Percentiles rank a stretch among this genome's conserved stretches.
Evolutionary conservation across 495 filamentous ascomycete species (phyloP).

Genomic region (Podospora anserina): DNA sequence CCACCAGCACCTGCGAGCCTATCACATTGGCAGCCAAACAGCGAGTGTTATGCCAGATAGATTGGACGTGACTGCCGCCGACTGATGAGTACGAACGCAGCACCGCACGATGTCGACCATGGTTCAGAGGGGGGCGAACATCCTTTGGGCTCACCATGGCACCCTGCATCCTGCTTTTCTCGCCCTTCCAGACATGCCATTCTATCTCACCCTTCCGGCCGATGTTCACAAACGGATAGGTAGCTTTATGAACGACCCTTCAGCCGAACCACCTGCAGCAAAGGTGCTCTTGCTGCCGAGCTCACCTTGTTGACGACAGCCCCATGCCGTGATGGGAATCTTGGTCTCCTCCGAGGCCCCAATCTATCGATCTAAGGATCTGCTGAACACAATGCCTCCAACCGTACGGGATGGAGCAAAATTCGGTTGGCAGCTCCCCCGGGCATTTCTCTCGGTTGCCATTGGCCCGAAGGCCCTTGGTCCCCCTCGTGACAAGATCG

Average conservation of each 20-base stretch:
- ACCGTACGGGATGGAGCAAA: neutral
- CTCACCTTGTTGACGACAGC: neutral
- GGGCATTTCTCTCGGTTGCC: neutral
- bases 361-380: neutral
- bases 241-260: neutral
- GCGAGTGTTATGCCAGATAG: constrained; percentile 23
- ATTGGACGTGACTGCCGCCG: constrained; percentile 12
- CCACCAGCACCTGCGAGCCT: constrained; percentile 17
- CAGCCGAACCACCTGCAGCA: constrained; percentile 1
- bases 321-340: neutral
- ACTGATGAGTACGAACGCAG: neutral
- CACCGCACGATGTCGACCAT: neutral
- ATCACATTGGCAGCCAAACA: constrained; percentile 12
- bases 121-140: neutral
- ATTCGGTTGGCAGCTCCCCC: neutral
- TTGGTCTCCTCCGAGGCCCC: neutral
- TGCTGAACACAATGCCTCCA: neutral
- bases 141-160: neutral
- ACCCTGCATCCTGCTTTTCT: neutral
- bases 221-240: neutral
- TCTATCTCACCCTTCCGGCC: neutral
- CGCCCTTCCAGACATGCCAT: neutral
- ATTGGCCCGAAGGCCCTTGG: neutral
- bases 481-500: constrained; percentile 2
- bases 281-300: neutral